Conservation (phyloP, 257 asterid species). For the Capsicum chinense region DNA sequence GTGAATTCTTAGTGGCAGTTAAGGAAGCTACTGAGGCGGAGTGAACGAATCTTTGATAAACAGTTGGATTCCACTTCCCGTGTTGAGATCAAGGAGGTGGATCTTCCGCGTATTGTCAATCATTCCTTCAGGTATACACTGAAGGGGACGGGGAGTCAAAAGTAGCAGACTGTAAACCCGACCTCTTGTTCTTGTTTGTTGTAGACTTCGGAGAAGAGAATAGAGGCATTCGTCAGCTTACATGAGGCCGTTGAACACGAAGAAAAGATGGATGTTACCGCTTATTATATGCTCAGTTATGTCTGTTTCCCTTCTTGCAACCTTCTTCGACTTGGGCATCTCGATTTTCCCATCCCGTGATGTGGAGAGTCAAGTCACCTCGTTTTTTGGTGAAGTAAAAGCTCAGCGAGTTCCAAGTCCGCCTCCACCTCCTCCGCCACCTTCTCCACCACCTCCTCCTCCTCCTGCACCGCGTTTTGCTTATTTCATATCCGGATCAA, state of each 20-base stretch:
- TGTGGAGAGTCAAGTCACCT: slow-evolving; percentile 36
- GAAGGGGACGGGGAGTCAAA: not conserved
- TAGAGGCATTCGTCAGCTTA: slow-evolving; percentile 3
- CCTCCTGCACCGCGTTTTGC: slow-evolving; percentile 58
- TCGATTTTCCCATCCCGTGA: slow-evolving; percentile 42
- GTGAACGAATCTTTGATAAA: not conserved
- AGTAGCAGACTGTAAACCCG: not conserved
- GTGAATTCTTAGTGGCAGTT: not conserved
- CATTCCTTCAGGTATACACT: slow-evolving; percentile 1
- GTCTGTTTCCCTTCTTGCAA: slow-evolving; percentile 45
- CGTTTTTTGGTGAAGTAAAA: slow-evolving; percentile 45
- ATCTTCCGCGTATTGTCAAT: not conserved
- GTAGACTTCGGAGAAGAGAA: slow-evolving; percentile 28
- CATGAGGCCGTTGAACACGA: slow-evolving; percentile 49
- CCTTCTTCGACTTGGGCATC: slow-evolving; percentile 52
- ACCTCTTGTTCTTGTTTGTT: slow-evolving; percentile 25
- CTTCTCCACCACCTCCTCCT: slow-evolving; percentile 39
- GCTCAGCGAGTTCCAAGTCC: slow-evolving; percentile 36
- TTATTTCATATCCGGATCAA: slow-evolving; percentile 44
- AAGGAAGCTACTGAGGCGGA: slow-evolving; percentile 12
- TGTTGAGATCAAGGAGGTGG: not conserved
- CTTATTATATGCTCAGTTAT: slow-evolving; percentile 45
- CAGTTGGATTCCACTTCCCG: not conserved
- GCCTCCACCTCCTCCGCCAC: slow-evolving; percentile 34
- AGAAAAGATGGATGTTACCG: slow-evolving; percentile 65